phyloP scores from a whole-genome alignment of 352 stramenopile genomes.

The Elongisporangium undulatum region DNA sequence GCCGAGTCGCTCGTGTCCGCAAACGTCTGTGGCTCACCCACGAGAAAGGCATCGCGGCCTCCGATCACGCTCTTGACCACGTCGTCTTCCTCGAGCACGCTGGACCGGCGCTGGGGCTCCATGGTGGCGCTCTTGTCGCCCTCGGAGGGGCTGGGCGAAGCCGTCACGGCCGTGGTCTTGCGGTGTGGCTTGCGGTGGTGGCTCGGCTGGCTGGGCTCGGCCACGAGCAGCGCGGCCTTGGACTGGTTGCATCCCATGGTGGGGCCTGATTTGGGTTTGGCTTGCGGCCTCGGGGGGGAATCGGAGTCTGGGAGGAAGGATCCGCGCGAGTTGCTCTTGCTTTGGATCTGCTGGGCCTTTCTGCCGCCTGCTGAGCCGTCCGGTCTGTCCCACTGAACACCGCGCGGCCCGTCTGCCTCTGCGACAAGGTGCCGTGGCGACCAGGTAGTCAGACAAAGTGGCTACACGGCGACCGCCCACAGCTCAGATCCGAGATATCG shows the following conservation, averaged over 20 bases:
- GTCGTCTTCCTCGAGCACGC: neutral
- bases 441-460: conserved; percentile 1
- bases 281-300: neutral
- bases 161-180: neutral
- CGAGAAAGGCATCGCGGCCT: neutral
- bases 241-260: conserved; percentile 66
- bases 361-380: conserved; percentile 1
- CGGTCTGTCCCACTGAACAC: neutral
- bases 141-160: neutral
- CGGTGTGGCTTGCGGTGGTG: neutral
- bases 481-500: neutral
- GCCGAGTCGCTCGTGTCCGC: conserved; percentile 1
- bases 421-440: neutral
- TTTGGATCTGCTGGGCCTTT: neutral
- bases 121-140: neutral
- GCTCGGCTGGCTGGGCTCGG: conserved; percentile 6
- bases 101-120: conserved; percentile 7
- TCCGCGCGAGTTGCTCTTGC: neutral
- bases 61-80: neutral
- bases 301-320: neutral
- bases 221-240: conserved; percentile 24
- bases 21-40: neutral
- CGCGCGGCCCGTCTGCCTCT: neutral
- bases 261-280: neutral
- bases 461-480: neutral